Evolutionary conservation across 768 basidiomycete species (phyloP).

Genomic region (Rhodotorula babjevae): DNA sequence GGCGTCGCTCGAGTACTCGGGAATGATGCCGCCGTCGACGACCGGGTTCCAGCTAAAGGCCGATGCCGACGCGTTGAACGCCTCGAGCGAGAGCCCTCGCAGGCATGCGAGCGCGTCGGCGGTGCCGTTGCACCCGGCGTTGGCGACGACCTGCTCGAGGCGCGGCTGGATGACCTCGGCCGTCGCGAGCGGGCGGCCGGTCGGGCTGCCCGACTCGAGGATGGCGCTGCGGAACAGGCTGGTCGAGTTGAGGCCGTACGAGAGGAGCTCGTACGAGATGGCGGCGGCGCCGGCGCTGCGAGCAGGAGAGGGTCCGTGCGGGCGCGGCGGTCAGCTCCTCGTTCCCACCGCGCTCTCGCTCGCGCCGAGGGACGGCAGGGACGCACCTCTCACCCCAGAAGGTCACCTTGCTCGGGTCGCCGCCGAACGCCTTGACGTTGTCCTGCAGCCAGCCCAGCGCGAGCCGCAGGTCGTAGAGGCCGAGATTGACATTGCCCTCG

Average conservation of each 20-base stretch:
- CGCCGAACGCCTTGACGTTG: slow-evolving; percentile 63
- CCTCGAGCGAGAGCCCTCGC: slow-evolving; percentile 19
- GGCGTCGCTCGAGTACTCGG: not conserved
- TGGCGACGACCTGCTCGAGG: slow-evolving; percentile 16
- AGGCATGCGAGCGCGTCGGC: slow-evolving; percentile 33
- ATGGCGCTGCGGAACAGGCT: slow-evolving; percentile 34
- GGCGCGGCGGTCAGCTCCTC: too few species aligned
- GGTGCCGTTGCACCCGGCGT: slow-evolving; percentile 12
- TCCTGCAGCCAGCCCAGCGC: slow-evolving; percentile 61
- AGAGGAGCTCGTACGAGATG: slow-evolving; percentile 8
- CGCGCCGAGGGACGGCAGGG: too few species aligned
- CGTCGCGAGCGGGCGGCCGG: not conserved
- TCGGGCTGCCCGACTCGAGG: slow-evolving; percentile 20
- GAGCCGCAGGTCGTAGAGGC: slow-evolving; percentile 44
- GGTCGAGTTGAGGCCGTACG: slow-evolving; percentile 28
- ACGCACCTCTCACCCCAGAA: slow-evolving; percentile 32
- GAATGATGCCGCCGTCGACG: slow-evolving; percentile 30
- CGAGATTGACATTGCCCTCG: slow-evolving; percentile 24
- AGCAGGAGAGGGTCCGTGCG: too few species aligned
- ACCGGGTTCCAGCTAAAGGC: slow-evolving; percentile 17
- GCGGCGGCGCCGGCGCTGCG: slow-evolving; percentile 26
- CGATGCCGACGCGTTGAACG: slow-evolving; percentile 27
- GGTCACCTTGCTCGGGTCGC: slow-evolving; percentile 57
- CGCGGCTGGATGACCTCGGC: not conserved
- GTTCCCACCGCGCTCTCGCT: too few species aligned